Evolutionary conservation across 192 early-diverging fungal genomes (phyloP).

Genomic region (Oehlia diaphana): DNA sequence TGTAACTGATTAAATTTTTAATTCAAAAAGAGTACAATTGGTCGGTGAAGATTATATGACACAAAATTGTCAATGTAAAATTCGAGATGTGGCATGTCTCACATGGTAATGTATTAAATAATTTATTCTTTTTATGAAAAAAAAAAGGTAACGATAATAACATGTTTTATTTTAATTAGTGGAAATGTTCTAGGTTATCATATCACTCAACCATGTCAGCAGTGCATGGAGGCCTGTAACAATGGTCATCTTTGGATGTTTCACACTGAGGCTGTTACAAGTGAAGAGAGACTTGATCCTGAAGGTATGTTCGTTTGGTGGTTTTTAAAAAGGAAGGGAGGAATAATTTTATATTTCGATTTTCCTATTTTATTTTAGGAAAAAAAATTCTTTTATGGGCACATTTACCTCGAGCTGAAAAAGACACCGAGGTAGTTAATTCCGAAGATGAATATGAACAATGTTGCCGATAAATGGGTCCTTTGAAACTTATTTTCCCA

Average conservation of each 20-base stretch:
- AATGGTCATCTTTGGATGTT: constrained; percentile 99
- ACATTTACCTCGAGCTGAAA: constrained; percentile 17
- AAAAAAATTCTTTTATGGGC: constrained; percentile 24
- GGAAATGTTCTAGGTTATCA: constrained; percentile 81
- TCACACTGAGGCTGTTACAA: constrained; percentile 68
- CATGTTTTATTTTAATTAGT: constrained; percentile 35
- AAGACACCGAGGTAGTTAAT: background rate
- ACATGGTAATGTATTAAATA: constrained; percentile 50
- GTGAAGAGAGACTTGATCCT: constrained; percentile 50
- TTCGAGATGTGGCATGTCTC: constrained; percentile 69
- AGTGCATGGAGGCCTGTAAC: constrained; percentile 88
- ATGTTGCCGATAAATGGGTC: background rate
- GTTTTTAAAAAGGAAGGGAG: background rate
- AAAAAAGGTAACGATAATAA: background rate
- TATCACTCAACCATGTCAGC: constrained; percentile 80
- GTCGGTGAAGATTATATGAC: constrained; percentile 73
- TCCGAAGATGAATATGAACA: constrained; percentile 15
- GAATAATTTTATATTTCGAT: background rate
- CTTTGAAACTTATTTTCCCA: background rate
- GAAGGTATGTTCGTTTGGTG: background rate
- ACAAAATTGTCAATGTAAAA: constrained; percentile 67
- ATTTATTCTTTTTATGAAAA: background rate
- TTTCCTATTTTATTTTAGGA: background rate
- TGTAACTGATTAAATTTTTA: background rate
- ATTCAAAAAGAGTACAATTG: constrained; percentile 53